Evolutionary conservation across 139 green algal species (phyloP).

Genomic region (Tetraselmis striata): DNA sequence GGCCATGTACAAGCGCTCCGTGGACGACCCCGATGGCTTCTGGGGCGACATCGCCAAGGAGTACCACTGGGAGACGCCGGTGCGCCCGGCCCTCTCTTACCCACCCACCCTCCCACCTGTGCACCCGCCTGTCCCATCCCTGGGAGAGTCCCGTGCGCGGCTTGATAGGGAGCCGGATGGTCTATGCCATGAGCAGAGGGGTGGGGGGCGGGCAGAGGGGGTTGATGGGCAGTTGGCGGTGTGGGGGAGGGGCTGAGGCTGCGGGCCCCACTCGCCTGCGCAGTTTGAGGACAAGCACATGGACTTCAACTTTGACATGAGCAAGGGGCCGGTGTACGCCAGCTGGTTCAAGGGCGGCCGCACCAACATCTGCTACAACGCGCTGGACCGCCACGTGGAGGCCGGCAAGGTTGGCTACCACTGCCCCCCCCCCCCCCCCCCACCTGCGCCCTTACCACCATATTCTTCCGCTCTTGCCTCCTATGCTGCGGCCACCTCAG

Average conservation of each 20-base stretch:
- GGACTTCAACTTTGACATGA: conserved; percentile 74
- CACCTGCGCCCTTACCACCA: no score
- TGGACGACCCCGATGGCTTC: conserved; percentile 88
- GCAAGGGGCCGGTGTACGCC: conserved; percentile 57
- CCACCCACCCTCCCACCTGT: neutral
- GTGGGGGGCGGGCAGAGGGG: no score
- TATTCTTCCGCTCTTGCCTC: no score
- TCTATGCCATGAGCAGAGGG: no score
- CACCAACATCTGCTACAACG: conserved; percentile 85
- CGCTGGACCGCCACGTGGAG: conserved; percentile 63
- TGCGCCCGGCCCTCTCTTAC: neutral
- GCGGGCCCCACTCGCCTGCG: neutral
- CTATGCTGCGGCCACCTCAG: neutral
- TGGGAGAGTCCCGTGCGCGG: no score
- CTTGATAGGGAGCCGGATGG: no score
- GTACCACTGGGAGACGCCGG: conserved; percentile 78
- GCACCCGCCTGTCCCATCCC: no score
- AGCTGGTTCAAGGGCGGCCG: conserved; percentile 71
- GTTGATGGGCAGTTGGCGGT: no score
- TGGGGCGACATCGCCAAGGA: conserved; percentile 79
- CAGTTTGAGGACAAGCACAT: conserved; percentile 58
- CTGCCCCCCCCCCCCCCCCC: no score
- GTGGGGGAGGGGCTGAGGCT: no score
- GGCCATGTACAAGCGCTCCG: conserved; percentile 70
- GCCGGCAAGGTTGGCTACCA: conserved; percentile 3